phyloP scores from a whole-genome alignment of 2,329 filamentous ascomycete species.

The Lasiodiplodia gonubiensis region DNA sequence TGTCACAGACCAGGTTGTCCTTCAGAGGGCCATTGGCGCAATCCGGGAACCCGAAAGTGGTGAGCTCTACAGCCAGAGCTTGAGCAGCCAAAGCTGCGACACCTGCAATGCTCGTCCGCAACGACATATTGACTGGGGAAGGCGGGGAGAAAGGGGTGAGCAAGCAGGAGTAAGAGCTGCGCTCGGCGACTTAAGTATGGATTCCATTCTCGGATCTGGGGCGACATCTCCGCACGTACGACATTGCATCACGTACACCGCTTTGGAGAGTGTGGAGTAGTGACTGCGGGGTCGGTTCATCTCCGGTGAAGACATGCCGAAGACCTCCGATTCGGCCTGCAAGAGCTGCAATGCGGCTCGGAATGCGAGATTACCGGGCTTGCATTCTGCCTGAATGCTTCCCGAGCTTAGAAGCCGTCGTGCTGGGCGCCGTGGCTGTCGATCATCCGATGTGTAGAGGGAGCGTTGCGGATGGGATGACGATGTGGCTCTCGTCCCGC shows the following conservation, averaged over 20 bases:
- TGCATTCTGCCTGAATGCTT: slow-evolving; percentile 20
- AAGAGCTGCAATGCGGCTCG: neutral
- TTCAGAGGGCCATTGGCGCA: slow-evolving; percentile 58
- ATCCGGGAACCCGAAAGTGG: slow-evolving; percentile 52
- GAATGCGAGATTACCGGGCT: neutral
- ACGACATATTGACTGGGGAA: slow-evolving; percentile 13
- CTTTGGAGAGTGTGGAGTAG: slow-evolving; percentile 5
- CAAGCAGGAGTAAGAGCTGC: slow-evolving; percentile 46
- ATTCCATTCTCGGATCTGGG: neutral
- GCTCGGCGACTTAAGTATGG: neutral
- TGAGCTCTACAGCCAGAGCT: slow-evolving; percentile 6
- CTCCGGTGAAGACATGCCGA: slow-evolving; percentile 1
- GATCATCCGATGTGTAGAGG: slow-evolving; percentile 5
- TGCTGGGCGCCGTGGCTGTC: neutral
- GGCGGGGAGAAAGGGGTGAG: slow-evolving; percentile 37
- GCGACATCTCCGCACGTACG: slow-evolving; percentile 15
- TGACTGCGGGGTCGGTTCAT: slow-evolving; percentile 20
- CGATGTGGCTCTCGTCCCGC: neutral
- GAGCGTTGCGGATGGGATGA: neutral
- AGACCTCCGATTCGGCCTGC: slow-evolving; percentile 8
- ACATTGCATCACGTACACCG: neutral
- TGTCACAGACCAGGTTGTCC: slow-evolving; percentile 59
- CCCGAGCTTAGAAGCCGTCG: neutral
- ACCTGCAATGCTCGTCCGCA: slow-evolving; percentile 13
- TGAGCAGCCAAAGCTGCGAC: slow-evolving; percentile 13